Conservation (phyloP, 805 yeast species). For the Hanseniaspora singularis region DNA sequence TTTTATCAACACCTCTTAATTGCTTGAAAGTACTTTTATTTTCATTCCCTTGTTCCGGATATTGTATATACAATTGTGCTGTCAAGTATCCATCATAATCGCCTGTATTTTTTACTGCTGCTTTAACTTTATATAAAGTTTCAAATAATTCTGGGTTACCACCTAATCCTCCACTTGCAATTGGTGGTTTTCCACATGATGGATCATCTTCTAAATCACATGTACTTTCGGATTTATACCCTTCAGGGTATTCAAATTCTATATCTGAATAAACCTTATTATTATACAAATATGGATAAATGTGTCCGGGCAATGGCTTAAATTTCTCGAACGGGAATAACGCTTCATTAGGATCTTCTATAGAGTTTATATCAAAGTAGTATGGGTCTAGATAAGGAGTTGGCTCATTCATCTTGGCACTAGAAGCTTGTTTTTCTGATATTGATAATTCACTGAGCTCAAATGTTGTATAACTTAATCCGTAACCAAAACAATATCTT, state of each 20-base stretch:
- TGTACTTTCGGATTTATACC: conserved; percentile 25
- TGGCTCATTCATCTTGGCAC: conserved; percentile 37
- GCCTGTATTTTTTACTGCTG: conserved; percentile 39
- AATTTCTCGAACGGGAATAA: conserved; percentile 42
- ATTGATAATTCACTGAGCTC: conserved; percentile 31
- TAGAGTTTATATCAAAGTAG: conserved; percentile 35
- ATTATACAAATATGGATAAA: conserved; percentile 41
- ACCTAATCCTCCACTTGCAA: conserved; percentile 40
- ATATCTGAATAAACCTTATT: conserved; percentile 25
- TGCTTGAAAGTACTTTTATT: conserved; percentile 24
- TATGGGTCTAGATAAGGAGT: conserved; percentile 36
- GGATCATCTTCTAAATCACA: conserved; percentile 22
- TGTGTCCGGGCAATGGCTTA: conserved; percentile 42
- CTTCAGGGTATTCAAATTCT: conserved; percentile 30
- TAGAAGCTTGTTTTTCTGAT: conserved; percentile 33
- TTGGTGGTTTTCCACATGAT: conserved; percentile 17
- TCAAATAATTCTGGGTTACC: conserved; percentile 55
- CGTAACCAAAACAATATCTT: conserved; percentile 51
- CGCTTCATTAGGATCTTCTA: conserved; percentile 45
- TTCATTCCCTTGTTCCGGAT: conserved; percentile 26
- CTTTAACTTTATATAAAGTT: conserved; percentile 35
- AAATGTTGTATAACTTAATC: conserved; percentile 42
- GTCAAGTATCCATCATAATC: conserved; percentile 37
- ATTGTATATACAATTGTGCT: conserved; percentile 43
- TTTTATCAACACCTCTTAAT: conserved; percentile 48